These are phyloP conservation scores for Penicillium bovifimosum DNA, from an alignment of 495 filamentous ascomycete species.

Conservation along the genomic window DNA sequence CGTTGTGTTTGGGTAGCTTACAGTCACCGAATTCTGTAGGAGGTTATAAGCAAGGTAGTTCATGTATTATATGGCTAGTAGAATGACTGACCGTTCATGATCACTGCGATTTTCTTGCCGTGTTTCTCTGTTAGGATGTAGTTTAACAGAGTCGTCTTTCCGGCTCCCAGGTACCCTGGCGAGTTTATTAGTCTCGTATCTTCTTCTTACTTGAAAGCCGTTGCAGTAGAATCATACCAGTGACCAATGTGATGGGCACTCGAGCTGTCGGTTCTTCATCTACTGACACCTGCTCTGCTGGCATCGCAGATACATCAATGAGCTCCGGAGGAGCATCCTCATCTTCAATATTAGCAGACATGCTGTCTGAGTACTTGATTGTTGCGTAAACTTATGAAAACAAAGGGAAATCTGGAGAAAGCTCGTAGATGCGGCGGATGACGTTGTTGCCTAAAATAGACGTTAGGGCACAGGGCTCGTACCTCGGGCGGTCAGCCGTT, in stretches of 20 bases:
- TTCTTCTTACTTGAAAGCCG: not conserved
- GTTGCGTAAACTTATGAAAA: not conserved
- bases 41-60: slow-evolving; percentile 13
- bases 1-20: slow-evolving; percentile 36
- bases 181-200: not conserved
- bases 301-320: slow-evolving; percentile 47
- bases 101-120: slow-evolving; percentile 96
- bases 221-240: slow-evolving; percentile 49
- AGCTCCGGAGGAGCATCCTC: slow-evolving; percentile 71
- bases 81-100: slow-evolving; percentile 73
- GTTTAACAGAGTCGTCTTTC: slow-evolving; percentile 93
- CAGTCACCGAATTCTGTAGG: slow-evolving; percentile 88
- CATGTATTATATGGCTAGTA: not conserved
- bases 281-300: slow-evolving; percentile 17
- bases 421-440: slow-evolving; percentile 17
- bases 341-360: slow-evolving; percentile 52
- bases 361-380: not conserved
- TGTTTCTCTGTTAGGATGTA: slow-evolving; percentile 91
- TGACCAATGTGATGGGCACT: slow-evolving; percentile 94
- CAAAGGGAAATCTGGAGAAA: not conserved
- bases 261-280: slow-evolving; percentile 37
- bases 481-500: slow-evolving; percentile 27
- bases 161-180: slow-evolving; percentile 82
- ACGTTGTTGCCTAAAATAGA: slow-evolving; percentile 33
- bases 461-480: slow-evolving; percentile 40